Conservation (phyloP, 2,329 filamentous ascomycete genomes). For the Chaetomiaceae sp. region DNA sequence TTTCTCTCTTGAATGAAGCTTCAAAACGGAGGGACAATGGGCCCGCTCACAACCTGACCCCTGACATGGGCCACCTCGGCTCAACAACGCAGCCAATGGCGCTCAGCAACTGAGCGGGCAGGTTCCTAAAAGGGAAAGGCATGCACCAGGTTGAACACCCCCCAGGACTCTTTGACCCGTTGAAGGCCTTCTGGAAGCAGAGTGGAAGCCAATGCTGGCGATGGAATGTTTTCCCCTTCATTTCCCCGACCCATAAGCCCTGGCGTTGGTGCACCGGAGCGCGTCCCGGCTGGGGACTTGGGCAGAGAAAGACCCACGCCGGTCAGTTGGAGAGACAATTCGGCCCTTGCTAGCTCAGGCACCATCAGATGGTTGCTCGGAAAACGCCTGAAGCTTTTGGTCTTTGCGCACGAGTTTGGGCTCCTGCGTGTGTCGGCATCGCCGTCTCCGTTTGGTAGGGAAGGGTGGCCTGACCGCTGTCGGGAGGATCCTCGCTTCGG, state of each 20-base stretch:
- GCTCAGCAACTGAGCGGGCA: neutral
- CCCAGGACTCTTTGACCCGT: neutral
- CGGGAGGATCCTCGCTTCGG: neutral
- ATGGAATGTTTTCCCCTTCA: too few relatives aligned
- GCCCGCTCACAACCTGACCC: neutral
- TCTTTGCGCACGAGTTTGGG: neutral
- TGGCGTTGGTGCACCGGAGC: neutral
- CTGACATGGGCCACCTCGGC: neutral
- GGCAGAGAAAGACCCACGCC: constrained; percentile 1
- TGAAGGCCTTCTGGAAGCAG: neutral
- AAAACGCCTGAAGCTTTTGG: neutral
- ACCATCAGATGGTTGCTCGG: neutral
- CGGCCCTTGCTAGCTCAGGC: neutral
- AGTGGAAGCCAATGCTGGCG: neutral
- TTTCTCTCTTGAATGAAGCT: neutral
- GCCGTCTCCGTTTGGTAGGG: neutral
- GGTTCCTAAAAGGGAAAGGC: neutral
- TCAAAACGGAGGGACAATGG: neutral
- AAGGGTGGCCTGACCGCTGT: neutral
- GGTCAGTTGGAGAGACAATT: neutral
- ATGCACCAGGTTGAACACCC: neutral
- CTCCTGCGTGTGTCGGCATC: neutral
- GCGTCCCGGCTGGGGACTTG: neutral
- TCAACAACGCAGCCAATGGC: neutral
- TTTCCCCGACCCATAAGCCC: neutral